phyloP scores from a whole-genome alignment of 257 asterid species.

The Leptodermis oblonga region DNA sequence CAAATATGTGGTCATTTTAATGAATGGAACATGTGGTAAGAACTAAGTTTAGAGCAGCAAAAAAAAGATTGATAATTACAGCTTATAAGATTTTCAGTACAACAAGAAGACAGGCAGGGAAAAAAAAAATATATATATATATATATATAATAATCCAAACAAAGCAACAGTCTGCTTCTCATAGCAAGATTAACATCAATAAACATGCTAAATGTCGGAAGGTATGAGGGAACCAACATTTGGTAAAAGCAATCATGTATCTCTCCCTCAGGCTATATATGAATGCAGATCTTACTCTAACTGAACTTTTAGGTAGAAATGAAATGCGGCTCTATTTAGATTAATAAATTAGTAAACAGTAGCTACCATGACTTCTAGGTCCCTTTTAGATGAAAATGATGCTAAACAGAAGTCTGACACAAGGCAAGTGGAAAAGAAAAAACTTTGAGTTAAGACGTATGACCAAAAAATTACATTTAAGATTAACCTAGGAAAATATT shows the following conservation, averaged over 20 bases:
- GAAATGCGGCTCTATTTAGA: too few relatives aligned
- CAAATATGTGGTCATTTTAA: constrained; percentile 8
- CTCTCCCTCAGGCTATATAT: too few relatives aligned
- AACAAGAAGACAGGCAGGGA: background rate
- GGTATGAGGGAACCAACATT: background rate
- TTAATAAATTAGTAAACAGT: background rate
- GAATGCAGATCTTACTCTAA: too few relatives aligned
- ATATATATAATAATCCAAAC: background rate
- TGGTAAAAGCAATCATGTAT: background rate
- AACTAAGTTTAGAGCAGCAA: background rate
- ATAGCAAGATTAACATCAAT: background rate
- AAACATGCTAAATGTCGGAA: too few relatives aligned
- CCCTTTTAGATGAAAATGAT: background rate
- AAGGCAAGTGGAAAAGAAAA: background rate
- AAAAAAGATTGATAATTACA: background rate
- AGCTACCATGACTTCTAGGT: background rate
- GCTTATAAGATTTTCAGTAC: background rate
- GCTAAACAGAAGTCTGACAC: background rate
- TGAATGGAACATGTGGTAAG: background rate
- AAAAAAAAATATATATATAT: too few relatives aligned
- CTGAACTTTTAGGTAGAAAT: too few relatives aligned
- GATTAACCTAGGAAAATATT: background rate
- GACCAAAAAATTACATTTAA: background rate
- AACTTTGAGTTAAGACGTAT: background rate
- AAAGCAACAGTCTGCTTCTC: background rate